Percentiles rank a stretch among this genome's conserved stretches.
Conservation (phyloP, 345 rosid genomes). For the Pugionium cornutum region DNA sequence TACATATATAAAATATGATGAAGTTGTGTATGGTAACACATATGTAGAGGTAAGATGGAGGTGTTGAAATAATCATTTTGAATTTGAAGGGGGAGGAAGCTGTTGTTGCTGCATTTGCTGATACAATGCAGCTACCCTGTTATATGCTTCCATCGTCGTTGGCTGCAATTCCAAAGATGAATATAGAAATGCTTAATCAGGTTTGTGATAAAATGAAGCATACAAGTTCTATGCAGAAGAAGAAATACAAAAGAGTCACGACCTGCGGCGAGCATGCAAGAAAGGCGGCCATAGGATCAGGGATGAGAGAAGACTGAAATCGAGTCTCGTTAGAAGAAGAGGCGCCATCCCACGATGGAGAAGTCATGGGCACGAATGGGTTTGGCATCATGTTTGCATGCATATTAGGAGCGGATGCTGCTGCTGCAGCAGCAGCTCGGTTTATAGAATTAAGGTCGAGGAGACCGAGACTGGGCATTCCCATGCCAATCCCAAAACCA, state of each 20-base stretch:
- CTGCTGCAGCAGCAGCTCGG: slow-evolving; percentile 40
- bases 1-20: slow-evolving; percentile 10
- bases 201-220: slow-evolving; percentile 1
- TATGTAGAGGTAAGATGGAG: not conserved
- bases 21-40: slow-evolving; percentile 4
- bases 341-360: slow-evolving; percentile 60
- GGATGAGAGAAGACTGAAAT: slow-evolving; percentile 45
- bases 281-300: slow-evolving; percentile 68
- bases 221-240: not conserved
- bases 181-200: not conserved
- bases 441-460: slow-evolving; percentile 45
- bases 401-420: slow-evolving; percentile 36
- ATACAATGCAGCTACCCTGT: slow-evolving; percentile 77
- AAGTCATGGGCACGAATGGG: slow-evolving; percentile 59
- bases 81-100: slow-evolving; percentile 56
- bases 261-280: slow-evolving; percentile 80
- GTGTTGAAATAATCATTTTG: slow-evolving; percentile 39
- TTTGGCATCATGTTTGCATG: slow-evolving; percentile 48
- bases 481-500: slow-evolving; percentile 73
- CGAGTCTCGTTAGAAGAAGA: slow-evolving; percentile 45
- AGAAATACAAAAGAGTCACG: too few relatives aligned
- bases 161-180: slow-evolving; percentile 49
- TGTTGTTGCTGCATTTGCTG: slow-evolving; percentile 77
- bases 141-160: slow-evolving; percentile 72
- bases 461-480: slow-evolving; percentile 46